Conservation (phyloP, 2,329 filamentous ascomycete species). For the Ceratocystis albifundus region DNA sequence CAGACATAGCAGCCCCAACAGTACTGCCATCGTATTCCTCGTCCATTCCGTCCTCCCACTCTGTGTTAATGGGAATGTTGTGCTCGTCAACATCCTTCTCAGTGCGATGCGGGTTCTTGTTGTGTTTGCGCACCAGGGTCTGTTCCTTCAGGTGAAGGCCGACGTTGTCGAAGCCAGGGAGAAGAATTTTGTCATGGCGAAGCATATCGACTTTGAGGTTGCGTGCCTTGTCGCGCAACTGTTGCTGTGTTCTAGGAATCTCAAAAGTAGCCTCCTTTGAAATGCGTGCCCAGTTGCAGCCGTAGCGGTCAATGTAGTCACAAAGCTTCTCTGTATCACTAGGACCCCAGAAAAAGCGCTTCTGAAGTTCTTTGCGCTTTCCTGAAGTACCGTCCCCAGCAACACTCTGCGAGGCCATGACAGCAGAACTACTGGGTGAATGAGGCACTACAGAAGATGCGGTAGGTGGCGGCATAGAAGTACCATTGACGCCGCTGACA, state of each 20-base stretch:
- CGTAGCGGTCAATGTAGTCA: conserved; percentile 22
- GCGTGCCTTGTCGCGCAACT: conserved; percentile 47
- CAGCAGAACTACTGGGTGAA: background rate
- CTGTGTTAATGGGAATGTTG: conserved; percentile 33
- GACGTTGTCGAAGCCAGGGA: conserved; percentile 40
- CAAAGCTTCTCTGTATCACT: conserved; percentile 21
- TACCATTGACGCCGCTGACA: background rate
- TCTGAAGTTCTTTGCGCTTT: conserved; percentile 19
- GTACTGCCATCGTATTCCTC: conserved; percentile 19
- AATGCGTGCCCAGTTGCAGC: conserved; percentile 24
- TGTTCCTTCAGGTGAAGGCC: conserved; percentile 41
- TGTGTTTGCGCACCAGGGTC: conserved; percentile 31
- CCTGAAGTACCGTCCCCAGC: conserved; percentile 20
- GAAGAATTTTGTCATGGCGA: conserved; percentile 35
- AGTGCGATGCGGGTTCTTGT: conserved; percentile 40
- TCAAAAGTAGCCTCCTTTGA: conserved; percentile 21
- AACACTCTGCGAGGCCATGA: background rate
- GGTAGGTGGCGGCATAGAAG: background rate
- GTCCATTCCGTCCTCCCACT: conserved; percentile 22
- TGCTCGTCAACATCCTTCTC: conserved; percentile 37
- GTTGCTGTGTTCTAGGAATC: conserved; percentile 41
- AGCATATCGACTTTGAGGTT: conserved; percentile 45
- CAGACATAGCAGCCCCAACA: conserved; percentile 1
- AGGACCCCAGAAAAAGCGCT: conserved; percentile 26
- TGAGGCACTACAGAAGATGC: conserved; percentile 8